phyloP scores from a whole-genome alignment of 164 flowering plant genomes.

The Magnolia kwangsiensis region DNA sequence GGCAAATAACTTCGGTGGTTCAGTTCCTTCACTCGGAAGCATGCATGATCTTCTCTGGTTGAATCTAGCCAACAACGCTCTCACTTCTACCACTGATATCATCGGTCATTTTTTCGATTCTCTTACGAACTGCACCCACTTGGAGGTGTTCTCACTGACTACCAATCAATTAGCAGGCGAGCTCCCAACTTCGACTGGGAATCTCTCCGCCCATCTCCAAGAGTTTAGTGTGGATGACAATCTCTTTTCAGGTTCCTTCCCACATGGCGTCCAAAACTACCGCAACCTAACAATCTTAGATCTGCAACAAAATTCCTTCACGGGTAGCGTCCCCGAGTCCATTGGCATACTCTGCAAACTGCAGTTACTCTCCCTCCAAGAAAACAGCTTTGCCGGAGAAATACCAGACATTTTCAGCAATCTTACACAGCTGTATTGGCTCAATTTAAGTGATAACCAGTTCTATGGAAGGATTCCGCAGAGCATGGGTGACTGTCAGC shows the following conservation, averaged over 20 bases:
- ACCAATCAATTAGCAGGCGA: slow-evolving; percentile 19
- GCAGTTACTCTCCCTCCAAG: neutral
- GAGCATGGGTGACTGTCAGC: slow-evolving; percentile 16
- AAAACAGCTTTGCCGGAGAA: slow-evolving; percentile 19
- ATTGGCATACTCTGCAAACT: slow-evolving; percentile 23
- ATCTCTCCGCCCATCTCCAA: slow-evolving; percentile 17
- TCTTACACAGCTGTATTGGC: slow-evolving; percentile 6
- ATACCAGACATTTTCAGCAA: slow-evolving; percentile 30
- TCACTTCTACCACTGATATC: neutral
- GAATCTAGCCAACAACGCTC: neutral
- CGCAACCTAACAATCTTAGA: slow-evolving; percentile 7
- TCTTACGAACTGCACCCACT: slow-evolving; percentile 16
- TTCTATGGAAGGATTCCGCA: slow-evolving; percentile 35
- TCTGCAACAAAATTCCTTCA: slow-evolving; percentile 13
- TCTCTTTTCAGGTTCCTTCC: slow-evolving; percentile 16
- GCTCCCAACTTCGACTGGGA: slow-evolving; percentile 21
- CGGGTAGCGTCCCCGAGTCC: slow-evolving; percentile 20
- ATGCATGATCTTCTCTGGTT: neutral
- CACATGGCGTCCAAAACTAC: slow-evolving; percentile 17
- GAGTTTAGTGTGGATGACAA: neutral
- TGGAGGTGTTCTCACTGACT: neutral
- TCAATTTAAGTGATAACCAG: slow-evolving; percentile 5
- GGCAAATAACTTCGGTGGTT: too few species aligned
- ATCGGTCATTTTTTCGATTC: neutral
- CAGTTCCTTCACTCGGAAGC: neutral